Evolutionary conservation across 179 eudicot genomes (phyloP), one percentile per base, ranked within the genome.

Genomic region (Dionaea muscipula): DNA sequence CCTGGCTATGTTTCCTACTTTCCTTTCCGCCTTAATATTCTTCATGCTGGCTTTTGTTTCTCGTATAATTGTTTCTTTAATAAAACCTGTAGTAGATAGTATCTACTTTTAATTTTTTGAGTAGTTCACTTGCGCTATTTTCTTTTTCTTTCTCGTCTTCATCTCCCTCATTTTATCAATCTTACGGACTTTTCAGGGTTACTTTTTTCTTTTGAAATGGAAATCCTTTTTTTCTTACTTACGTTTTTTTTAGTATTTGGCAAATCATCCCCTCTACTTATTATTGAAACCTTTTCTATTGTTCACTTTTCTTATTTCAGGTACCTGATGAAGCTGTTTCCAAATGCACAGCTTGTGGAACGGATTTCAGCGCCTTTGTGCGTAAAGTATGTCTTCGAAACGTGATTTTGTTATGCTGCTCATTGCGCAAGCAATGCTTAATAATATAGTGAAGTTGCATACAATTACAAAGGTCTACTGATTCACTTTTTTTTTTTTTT

Each of bases 241-340:
- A 31, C 35, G 10, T 26, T 40, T 57, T 59, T 23, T 6, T 13
- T 27, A 18, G 11, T 45, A 13, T 52, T 26, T 21, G 35, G 8
- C 2, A 20, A 16, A 3, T 26, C 44, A 21, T 52, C 25, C 26
- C n/a, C 52, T 58, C 19, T 44, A 0, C n/a, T 5, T 36, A 3
- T n/a, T 65, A 44, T 17, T 43, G 1, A 17, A 16, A n/a, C 47
- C 20, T 43, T 18, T 20, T 35, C n/a, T n/a, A n/a, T n/a, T n/a
- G n/a, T n/a, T n/a, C n/a, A 16, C 2, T 21, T 9, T 33, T 22
- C 8, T 10, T 36, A 38, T 52, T 27, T 23, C 61, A 88, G 96
- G 82, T 85, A 53, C 94, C 96, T 58, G 94, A 88, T 79, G 96
- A 83, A 76, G 90, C 94, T 51, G 94, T 71, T 60, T 57, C 80